Evolutionary conservation across 2,329 filamentous ascomycete species (phyloP).

Genomic region (Eutypella sp.): DNA sequence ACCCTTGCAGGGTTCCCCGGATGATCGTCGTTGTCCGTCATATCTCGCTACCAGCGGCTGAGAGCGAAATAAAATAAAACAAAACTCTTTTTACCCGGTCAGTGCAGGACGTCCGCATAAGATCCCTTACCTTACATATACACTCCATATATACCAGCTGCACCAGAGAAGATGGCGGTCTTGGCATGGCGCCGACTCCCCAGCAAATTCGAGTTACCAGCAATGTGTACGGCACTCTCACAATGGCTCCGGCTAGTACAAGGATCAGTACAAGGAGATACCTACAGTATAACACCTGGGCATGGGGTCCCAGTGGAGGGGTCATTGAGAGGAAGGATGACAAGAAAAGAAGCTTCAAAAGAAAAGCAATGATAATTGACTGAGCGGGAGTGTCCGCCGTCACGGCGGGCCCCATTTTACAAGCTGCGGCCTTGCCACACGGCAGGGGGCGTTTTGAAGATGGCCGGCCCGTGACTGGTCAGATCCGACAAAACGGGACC

Average conservation of each 20-base stretch:
- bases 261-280: neutral
- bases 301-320: too few relatives aligned
- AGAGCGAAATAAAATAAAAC: neutral
- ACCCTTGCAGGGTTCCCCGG: neutral
- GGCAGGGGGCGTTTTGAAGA: neutral
- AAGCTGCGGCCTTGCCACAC: neutral
- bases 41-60: constrained; percentile 1
- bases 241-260: too few relatives aligned
- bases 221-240: too few relatives aligned
- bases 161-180: neutral
- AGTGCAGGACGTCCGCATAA: neutral
- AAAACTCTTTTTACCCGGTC: neutral
- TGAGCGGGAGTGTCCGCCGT: neutral
- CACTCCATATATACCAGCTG: too few relatives aligned
- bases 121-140: too few relatives aligned
- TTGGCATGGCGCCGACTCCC: neutral
- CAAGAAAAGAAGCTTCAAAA: neutral
- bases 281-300: neutral
- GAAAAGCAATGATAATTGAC: neutral
- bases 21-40: neutral
- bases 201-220: too few relatives aligned
- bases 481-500: neutral
- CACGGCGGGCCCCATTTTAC: neutral
- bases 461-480: neutral
- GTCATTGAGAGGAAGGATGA: neutral